phyloP scores from a whole-genome alignment of 2,329 filamentous ascomycete genomes.

The Fusarium buharicum region DNA sequence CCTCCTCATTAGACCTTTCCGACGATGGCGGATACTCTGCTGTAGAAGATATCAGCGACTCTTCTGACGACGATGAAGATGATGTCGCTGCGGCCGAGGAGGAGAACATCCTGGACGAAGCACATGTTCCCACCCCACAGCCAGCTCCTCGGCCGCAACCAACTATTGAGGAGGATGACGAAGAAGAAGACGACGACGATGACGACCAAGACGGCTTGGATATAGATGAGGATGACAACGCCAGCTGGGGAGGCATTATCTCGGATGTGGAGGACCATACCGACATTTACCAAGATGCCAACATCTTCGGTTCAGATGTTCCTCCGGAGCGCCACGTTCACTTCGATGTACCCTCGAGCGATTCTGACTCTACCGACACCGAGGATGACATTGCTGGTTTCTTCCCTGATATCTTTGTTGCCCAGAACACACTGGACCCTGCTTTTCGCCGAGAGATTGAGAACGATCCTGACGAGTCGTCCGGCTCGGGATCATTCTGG shows the following conservation, averaged over 20 bases:
- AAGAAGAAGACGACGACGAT: slow-evolving; percentile 54
- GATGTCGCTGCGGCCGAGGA: slow-evolving; percentile 83
- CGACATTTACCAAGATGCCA: slow-evolving; percentile 55
- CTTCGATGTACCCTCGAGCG: slow-evolving; percentile 75
- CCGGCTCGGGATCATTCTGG: slow-evolving; percentile 70
- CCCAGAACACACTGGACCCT: slow-evolving; percentile 77
- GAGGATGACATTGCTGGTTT: slow-evolving; percentile 72
- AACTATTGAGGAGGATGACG: slow-evolving; percentile 50
- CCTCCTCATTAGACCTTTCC: slow-evolving; percentile 68
- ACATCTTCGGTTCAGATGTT: slow-evolving; percentile 56
- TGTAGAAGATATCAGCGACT: slow-evolving; percentile 82
- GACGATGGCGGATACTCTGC: slow-evolving; percentile 80
- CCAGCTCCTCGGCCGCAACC: slow-evolving; percentile 63
- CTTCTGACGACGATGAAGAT: slow-evolving; percentile 80
- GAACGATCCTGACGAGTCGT: slow-evolving; percentile 69
- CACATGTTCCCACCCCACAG: slow-evolving; percentile 50
- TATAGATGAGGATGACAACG: slow-evolving; percentile 55
- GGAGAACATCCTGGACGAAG: slow-evolving; percentile 71
- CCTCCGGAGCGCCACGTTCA: slow-evolving; percentile 73
- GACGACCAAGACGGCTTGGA: slow-evolving; percentile 56
- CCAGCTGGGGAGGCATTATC: slow-evolving; percentile 67
- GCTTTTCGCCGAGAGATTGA: slow-evolving; percentile 79
- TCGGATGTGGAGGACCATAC: slow-evolving; percentile 58
- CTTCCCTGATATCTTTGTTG: slow-evolving; percentile 82
- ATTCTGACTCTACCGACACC: slow-evolving; percentile 72